Conservation (phyloP, 2,329 filamentous ascomycete genomes). For the Epichloe amarillans region DNA sequence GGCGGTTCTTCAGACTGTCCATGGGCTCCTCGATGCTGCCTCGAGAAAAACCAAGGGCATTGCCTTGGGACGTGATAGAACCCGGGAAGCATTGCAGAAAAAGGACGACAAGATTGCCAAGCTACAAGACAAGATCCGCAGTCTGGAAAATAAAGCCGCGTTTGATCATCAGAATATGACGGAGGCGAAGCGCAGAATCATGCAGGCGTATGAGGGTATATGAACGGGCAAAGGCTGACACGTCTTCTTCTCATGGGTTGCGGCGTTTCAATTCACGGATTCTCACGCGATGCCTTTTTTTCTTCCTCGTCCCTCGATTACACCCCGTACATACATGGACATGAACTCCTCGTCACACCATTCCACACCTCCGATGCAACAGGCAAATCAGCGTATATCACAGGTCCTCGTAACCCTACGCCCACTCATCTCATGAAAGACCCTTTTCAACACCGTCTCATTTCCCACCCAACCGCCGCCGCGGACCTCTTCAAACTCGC, state of each 20-base stretch:
- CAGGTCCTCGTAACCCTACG: too few species aligned
- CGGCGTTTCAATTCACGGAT: too few species aligned
- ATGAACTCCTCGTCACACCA: too few species aligned
- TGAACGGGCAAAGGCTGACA: constrained; percentile 10
- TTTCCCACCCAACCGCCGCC: background rate
- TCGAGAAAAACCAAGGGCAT: constrained; percentile 47
- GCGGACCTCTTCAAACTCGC: too few species aligned
- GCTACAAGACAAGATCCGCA: constrained; percentile 23
- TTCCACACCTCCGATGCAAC: too few species aligned
- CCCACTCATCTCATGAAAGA: background rate
- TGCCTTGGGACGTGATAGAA: constrained; percentile 50
- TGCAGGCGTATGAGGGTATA: constrained; percentile 25
- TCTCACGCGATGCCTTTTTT: too few species aligned
- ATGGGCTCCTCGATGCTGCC: constrained; percentile 36
- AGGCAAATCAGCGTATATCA: too few species aligned
- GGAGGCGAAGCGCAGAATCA: constrained; percentile 24
- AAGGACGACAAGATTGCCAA: constrained; percentile 38
- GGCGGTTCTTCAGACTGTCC: constrained; percentile 24
- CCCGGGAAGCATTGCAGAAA: constrained; percentile 45
- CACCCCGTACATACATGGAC: too few species aligned
- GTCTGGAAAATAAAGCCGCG: constrained; percentile 25
- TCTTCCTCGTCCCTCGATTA: too few species aligned
- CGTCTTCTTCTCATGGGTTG: too few species aligned
- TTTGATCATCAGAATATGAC: constrained; percentile 21
- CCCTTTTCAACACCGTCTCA: background rate